Evolutionary conservation across 169 alveolate genomes (phyloP).

Genomic region (Eimeria falciformis): DNA sequence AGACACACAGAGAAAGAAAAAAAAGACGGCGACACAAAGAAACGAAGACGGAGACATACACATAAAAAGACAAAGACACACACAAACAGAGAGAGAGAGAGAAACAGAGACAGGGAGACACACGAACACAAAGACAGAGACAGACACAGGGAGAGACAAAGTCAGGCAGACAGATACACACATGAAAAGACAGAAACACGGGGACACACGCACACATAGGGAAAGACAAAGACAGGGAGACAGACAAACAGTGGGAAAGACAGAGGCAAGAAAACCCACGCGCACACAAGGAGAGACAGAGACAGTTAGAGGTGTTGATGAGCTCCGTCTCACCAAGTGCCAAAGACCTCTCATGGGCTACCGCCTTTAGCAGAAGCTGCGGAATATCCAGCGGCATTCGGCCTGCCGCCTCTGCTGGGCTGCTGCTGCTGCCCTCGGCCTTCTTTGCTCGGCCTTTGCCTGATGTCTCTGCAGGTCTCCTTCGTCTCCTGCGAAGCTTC

Average conservation of each 20-base stretch:
- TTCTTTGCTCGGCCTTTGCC: not conserved
- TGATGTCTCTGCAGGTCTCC: not conserved
- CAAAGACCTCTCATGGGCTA: constrained; percentile 35
- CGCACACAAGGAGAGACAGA: not conserved
- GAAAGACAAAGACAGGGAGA: not conserved
- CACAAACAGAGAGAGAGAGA: not conserved
- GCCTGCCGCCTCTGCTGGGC: not conserved
- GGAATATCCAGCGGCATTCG: not conserved
- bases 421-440: not conserved
- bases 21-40: not conserved
- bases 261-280: not conserved
- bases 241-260: not conserved
- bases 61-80: too few species aligned
- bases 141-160: not conserved
- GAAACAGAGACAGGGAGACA: not conserved
- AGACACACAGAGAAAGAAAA: not conserved
- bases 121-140: too few species aligned
- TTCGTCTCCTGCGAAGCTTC: not conserved
- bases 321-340: constrained; percentile 3
- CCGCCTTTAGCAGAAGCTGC: not conserved
- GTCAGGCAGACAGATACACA: too few species aligned
- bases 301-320: too few species aligned
- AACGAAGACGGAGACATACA: not conserved
- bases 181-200: not conserved
- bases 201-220: not conserved